Evolutionary conservation across 2,329 filamentous ascomycete species (phyloP).

Genomic region (Thielaviopsis populi): DNA sequence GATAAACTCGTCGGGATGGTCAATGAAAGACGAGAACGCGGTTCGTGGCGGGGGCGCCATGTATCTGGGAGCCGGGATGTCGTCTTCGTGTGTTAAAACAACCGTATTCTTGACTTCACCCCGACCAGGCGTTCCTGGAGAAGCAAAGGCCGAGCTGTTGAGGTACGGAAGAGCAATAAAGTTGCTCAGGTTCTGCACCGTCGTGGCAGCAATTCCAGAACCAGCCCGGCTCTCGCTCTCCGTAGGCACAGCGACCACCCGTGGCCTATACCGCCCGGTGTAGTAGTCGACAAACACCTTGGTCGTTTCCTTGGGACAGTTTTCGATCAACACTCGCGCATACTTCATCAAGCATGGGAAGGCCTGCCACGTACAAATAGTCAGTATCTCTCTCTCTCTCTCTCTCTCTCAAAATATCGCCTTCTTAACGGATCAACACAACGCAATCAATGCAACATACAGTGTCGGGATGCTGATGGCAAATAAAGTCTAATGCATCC

Average conservation of each 20-base stretch:
- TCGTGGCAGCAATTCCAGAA: constrained; percentile 47
- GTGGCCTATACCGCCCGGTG: constrained; percentile 66
- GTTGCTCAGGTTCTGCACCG: constrained; percentile 73
- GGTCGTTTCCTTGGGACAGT: constrained; percentile 70
- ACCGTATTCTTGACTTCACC: constrained; percentile 38
- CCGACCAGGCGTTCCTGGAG: constrained; percentile 34
- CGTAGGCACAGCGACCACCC: constrained; percentile 28
- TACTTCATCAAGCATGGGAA: constrained; percentile 92
- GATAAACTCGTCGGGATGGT: constrained; percentile 84
- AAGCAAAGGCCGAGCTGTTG: constrained; percentile 44
- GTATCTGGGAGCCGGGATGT: constrained; percentile 43
- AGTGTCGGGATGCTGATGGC: constrained; percentile 63
- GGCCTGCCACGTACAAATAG: constrained; percentile 34
- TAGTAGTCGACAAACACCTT: constrained; percentile 91
- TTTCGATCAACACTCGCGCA: constrained; percentile 73
- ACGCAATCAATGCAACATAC: constrained; percentile 34
- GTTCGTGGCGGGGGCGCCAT: constrained; percentile 67
- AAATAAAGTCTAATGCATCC: constrained; percentile 83
- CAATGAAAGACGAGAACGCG: constrained; percentile 92
- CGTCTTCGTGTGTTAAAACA: constrained; percentile 31
- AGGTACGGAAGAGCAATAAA: constrained; percentile 77
- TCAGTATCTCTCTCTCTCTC: rapidly evolving
- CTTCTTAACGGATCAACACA: not conserved
- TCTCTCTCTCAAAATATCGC: too few relatives aligned
- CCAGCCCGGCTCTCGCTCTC: constrained; percentile 15